phyloP scores from a whole-genome alignment of 139 green algal genomes.

The Chlorella sp. region DNA sequence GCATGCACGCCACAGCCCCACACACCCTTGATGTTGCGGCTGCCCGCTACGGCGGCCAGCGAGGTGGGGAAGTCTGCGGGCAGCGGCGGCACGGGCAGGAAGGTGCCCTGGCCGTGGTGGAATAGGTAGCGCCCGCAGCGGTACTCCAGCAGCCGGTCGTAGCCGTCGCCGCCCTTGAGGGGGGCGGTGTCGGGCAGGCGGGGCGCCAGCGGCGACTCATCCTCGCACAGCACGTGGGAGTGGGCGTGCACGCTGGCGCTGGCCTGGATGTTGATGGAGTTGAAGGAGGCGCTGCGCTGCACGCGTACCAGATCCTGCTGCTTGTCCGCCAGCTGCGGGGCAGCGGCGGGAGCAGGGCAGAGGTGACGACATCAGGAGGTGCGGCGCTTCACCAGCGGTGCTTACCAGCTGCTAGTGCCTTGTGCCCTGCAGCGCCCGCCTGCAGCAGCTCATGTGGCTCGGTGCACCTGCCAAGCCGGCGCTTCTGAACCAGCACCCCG shows the following conservation, averaged over 20 bases:
- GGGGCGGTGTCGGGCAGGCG: not conserved
- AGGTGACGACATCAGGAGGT: not conserved
- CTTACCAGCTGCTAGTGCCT: too few species aligned
- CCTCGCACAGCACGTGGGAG: constrained; percentile 20
- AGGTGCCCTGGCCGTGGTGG: constrained; percentile 25
- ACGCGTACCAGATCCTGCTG: constrained; percentile 38
- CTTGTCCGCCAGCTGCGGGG: constrained; percentile 21
- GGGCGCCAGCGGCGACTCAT: constrained; percentile 1
- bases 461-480: too few species aligned
- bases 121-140: constrained; percentile 48
- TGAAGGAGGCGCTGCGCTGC: constrained; percentile 28
- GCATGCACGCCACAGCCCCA: not conserved
- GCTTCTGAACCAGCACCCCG: too few species aligned
- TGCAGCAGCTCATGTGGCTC: too few species aligned
- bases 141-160: constrained; percentile 45
- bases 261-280: constrained; percentile 43
- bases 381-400: too few species aligned
- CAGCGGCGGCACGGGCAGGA: constrained; percentile 41
- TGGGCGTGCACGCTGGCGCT: constrained; percentile 7
- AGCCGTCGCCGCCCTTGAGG: constrained; percentile 35
- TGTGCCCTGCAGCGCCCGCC: too few species aligned
- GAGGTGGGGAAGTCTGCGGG: constrained; percentile 19
- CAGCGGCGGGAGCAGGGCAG: not conserved
- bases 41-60: constrained; percentile 18
- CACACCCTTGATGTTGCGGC: constrained; percentile 37